These are phyloP conservation scores for Emericellopsis atlantica DNA, from an alignment of 2,329 filamentous ascomycete genomes.

Conservation along the genomic window DNA sequence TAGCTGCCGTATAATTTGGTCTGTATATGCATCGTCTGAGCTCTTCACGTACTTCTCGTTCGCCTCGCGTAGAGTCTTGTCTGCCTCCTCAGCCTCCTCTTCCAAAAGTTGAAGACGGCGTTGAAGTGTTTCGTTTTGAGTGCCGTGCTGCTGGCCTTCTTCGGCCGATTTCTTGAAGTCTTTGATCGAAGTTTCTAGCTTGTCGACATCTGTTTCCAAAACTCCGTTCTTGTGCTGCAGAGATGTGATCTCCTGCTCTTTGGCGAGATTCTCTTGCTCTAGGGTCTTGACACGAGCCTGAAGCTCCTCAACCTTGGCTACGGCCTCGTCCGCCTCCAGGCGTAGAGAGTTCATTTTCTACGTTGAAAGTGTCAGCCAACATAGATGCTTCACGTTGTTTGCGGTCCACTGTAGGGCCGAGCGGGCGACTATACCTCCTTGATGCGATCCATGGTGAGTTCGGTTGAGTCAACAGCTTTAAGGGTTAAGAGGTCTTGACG, in stretches of 20 bases:
- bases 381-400: not conserved
- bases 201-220: conserved; percentile 84
- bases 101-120: conserved; percentile 91
- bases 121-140: conserved; percentile 83
- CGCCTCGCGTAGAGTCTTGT: conserved; percentile 90
- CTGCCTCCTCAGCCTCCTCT: conserved; percentile 93
- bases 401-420: not conserved
- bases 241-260: conserved; percentile 97
- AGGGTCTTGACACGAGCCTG: conserved; percentile 76
- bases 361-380: conserved; percentile 1
- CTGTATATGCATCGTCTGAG: not conserved
- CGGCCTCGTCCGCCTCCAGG: conserved; percentile 79
- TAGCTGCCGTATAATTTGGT: conserved; percentile 3
- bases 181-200: conserved; percentile 73
- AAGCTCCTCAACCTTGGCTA: conserved; percentile 74
- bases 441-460: conserved; percentile 66
- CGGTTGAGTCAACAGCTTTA: too few relatives aligned
- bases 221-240: conserved; percentile 90
- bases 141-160: conserved; percentile 70
- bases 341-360: conserved; percentile 95
- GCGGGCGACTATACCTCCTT: conserved; percentile 57
- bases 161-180: conserved; percentile 79
- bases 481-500: not conserved
- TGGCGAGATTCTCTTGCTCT: conserved; percentile 88
- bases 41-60: conserved; percentile 83